phyloP scores from a whole-genome alignment of 2,329 filamentous ascomycete species.

The Trichoderma sp. region DNA sequence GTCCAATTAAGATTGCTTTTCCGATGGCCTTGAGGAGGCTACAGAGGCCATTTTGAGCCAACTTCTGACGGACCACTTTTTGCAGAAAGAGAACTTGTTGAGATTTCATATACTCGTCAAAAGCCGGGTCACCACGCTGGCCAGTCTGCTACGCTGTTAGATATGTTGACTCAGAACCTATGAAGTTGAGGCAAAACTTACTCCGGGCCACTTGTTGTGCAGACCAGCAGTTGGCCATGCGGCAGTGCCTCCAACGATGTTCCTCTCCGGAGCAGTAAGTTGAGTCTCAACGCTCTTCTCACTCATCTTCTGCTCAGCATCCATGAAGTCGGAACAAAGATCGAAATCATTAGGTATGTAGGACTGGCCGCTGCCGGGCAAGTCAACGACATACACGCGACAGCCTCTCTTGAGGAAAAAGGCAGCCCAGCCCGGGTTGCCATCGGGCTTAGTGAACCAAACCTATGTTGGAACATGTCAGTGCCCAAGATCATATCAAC shows the following conservation, averaged over 20 bases:
- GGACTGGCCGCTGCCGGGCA: constrained; percentile 40
- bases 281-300: constrained; percentile 28
- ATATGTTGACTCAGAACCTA: not conserved
- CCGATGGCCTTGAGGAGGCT: constrained; percentile 44
- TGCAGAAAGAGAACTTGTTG: constrained; percentile 37
- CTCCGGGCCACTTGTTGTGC: constrained; percentile 42
- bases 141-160: constrained; percentile 31
- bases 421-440: constrained; percentile 44
- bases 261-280: constrained; percentile 32
- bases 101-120: constrained; percentile 47
- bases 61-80: constrained; percentile 30
- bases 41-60: constrained; percentile 37
- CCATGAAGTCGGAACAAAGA: not conserved
- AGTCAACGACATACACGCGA: constrained; percentile 43
- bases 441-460: constrained; percentile 48
- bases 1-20: constrained; percentile 44
- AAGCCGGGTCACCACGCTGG: constrained; percentile 42
- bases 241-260: not conserved
- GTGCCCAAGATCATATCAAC: not conserved
- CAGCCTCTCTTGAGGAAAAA: constrained; percentile 43
- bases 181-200: constrained; percentile 15
- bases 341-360: constrained; percentile 25
- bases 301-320: not conserved
- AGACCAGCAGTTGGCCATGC: constrained; percentile 28
- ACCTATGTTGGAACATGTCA: constrained; percentile 28